phyloP scores from a whole-genome alignment of 1,139 yeast genomes.

The Debaryomyces robertsiae region DNA sequence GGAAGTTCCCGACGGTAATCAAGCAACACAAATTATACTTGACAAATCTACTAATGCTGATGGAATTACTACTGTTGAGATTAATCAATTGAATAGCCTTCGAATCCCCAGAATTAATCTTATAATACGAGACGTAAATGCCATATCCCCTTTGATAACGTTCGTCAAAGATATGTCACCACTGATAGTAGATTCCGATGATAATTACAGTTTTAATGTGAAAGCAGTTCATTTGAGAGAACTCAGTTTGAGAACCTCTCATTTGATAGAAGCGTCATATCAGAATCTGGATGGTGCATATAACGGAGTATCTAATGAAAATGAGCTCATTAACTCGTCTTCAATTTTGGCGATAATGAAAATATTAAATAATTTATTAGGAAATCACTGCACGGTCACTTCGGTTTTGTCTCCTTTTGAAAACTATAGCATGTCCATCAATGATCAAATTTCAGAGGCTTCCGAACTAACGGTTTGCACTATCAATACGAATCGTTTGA shows the following conservation, averaged over 20 bases:
- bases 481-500: conserved; percentile 23
- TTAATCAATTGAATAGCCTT: conserved; percentile 11
- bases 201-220: conserved; percentile 21
- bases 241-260: conserved; percentile 67
- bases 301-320: conserved; percentile 22
- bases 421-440: conserved; percentile 32
- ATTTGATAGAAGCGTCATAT: conserved; percentile 62
- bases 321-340: conserved; percentile 42
- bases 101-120: conserved; percentile 29
- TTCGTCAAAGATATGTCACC: conserved; percentile 26
- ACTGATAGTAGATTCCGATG: conserved; percentile 26
- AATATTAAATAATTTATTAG: conserved; percentile 54
- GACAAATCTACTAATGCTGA: not conserved
- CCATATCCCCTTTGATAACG: conserved; percentile 37
- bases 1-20: conserved; percentile 23
- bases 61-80: conserved; percentile 7
- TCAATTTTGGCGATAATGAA: conserved; percentile 55
- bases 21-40: not conserved
- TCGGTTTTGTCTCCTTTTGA: conserved; percentile 51
- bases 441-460: conserved; percentile 31
- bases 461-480: conserved; percentile 31
- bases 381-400: conserved; percentile 53
- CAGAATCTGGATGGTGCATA: conserved; percentile 16
- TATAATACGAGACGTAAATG: conserved; percentile 34
- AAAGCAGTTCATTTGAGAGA: conserved; percentile 61